Evolutionary conservation across 139 green algal species (phyloP).

Genomic region (Micromonas commoda): DNA sequence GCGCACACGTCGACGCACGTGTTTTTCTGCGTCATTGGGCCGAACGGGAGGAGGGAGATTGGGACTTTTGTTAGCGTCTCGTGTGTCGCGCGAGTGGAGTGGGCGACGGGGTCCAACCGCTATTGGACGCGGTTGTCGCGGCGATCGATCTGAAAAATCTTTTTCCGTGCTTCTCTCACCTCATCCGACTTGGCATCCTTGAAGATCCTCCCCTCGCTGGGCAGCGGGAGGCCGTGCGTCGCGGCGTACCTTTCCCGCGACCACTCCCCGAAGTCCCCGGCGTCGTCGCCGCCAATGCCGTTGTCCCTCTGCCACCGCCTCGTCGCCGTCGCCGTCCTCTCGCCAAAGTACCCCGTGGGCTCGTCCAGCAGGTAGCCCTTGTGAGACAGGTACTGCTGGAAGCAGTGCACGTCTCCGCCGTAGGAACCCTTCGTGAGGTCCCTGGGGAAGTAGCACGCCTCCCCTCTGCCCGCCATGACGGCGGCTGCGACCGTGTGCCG

Average conservation of each 20-base stretch:
- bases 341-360: slow-evolving; percentile 42
- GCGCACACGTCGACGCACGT: slow-evolving; percentile 40
- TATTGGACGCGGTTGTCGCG: too few relatives aligned
- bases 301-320: slow-evolving; percentile 27
- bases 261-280: not conserved
- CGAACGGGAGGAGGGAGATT: too few relatives aligned
- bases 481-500: too few relatives aligned
- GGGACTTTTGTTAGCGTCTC: too few relatives aligned
- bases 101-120: too few relatives aligned
- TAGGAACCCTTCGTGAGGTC: slow-evolving; percentile 38
- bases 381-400: slow-evolving; percentile 41
- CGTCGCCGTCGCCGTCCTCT: slow-evolving; percentile 43
- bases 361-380: slow-evolving; percentile 41
- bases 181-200: not conserved
- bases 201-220: not conserved
- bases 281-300: not conserved
- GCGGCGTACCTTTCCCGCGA: slow-evolving; percentile 26
- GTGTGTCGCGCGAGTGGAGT: too few relatives aligned
- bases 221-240: slow-evolving; percentile 30
- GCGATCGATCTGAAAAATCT: too few relatives aligned
- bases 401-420: slow-evolving; percentile 48
- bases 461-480: slow-evolving; percentile 13
- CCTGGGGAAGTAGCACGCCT: slow-evolving; percentile 44
- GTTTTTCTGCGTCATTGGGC: slow-evolving; percentile 33
- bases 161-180: slow-evolving; percentile 22